Evolutionary conservation across 2,329 filamentous ascomycete genomes (phyloP).

Genomic region (Penicillium freii): DNA sequence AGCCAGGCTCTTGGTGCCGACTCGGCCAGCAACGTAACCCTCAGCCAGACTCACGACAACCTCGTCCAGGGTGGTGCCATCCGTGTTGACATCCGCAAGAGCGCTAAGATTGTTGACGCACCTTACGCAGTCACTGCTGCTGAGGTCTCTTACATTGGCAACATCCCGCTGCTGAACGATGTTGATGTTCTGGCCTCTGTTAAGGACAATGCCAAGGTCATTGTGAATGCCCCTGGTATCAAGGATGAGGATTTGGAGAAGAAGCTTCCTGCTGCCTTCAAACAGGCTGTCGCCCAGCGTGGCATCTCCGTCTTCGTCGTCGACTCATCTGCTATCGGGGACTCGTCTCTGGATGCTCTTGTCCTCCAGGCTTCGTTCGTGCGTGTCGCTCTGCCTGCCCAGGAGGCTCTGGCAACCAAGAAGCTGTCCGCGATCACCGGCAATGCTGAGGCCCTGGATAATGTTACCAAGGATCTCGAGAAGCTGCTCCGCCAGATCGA

Average conservation of each 20-base stretch:
- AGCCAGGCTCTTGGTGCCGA: constrained; percentile 61
- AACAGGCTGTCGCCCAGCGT: constrained; percentile 69
- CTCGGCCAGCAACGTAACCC: constrained; percentile 60
- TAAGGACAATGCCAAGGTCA: constrained; percentile 67
- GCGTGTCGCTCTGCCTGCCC: constrained; percentile 67
- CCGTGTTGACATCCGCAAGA: constrained; percentile 80
- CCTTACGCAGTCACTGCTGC: constrained; percentile 78
- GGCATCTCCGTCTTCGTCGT: constrained; percentile 70
- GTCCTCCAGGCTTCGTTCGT: constrained; percentile 81
- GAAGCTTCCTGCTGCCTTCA: constrained; percentile 67
- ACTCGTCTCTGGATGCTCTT: constrained; percentile 65
- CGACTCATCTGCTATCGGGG: constrained; percentile 67
- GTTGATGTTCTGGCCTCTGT: constrained; percentile 71
- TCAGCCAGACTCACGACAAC: constrained; percentile 61
- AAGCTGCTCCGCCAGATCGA: constrained; percentile 71
- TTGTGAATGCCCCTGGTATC: constrained; percentile 72
- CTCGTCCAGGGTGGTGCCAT: constrained; percentile 70
- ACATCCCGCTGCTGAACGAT: constrained; percentile 75
- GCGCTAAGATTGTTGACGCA: constrained; percentile 77
- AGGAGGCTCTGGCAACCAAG: constrained; percentile 60
- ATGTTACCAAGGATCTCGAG: constrained; percentile 59
- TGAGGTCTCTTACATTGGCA: constrained; percentile 74
- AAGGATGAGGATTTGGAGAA: constrained; percentile 91
- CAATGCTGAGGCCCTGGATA: constrained; percentile 61
- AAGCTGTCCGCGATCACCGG: constrained; percentile 65